These are phyloP conservation scores for Scheffersomyces segobiensis DNA, from an alignment of 1,139 yeast species.

Conservation along the genomic window DNA sequence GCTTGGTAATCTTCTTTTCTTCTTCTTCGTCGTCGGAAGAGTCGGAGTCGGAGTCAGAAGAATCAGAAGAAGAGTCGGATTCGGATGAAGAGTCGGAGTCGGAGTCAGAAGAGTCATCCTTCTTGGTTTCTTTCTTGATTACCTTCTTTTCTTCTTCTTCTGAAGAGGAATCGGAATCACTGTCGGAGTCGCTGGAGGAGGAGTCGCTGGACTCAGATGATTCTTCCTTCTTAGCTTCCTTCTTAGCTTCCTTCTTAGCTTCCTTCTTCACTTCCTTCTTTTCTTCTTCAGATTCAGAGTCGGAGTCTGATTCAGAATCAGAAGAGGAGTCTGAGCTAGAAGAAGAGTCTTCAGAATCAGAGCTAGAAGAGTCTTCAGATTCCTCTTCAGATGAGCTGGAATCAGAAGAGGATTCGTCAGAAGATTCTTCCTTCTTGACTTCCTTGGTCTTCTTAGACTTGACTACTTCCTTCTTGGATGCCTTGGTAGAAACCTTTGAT, in stretches of 20 bases:
- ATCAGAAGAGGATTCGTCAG: conserved; percentile 15
- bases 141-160: conserved; percentile 17
- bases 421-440: conserved; percentile 18
- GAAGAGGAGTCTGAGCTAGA: conserved; percentile 22
- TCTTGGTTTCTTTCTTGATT: conserved; percentile 8
- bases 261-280: conserved; percentile 27
- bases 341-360: conserved; percentile 14
- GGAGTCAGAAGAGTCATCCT: conserved; percentile 7
- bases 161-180: conserved; percentile 21
- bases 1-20: conserved; percentile 24
- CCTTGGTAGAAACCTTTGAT: conserved; percentile 24
- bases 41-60: conserved; percentile 22
- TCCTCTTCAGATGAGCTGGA: conserved; percentile 10
- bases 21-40: conserved; percentile 23
- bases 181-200: conserved; percentile 16
- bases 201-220: conserved; percentile 16
- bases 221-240: conserved; percentile 10
- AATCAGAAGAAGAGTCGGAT: conserved; percentile 11
- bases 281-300: conserved; percentile 26
- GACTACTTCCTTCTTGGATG: conserved; percentile 26
- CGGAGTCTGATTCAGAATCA: conserved; percentile 20
- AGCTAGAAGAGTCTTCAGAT: conserved; percentile 17
- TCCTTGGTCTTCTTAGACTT: conserved; percentile 28
- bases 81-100: conserved; percentile 11
- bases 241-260: conserved; percentile 14